A percentile compares a stretch with the other conserved stretches of the same genome.
phyloP scores from a whole-genome alignment of 306 rosid genomes.

The Begonia masoniana region DNA sequence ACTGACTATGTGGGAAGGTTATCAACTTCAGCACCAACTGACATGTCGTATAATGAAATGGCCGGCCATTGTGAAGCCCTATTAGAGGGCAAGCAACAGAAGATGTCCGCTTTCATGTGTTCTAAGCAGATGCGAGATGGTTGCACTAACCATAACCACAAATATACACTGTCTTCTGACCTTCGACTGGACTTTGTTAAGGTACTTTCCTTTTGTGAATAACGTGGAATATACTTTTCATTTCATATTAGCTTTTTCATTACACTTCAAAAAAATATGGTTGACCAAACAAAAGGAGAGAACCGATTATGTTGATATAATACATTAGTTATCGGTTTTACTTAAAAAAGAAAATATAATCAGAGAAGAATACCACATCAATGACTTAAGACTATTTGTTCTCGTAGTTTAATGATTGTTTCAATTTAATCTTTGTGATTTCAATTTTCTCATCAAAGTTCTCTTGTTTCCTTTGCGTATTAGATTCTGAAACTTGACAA shows the following conservation, averaged over 20 bases:
- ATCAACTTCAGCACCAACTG: slow-evolving; percentile 41
- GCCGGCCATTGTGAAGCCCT: slow-evolving; percentile 76
- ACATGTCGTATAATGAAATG: slow-evolving; percentile 78
- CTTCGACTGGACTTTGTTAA: slow-evolving; percentile 15
- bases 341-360: no score
- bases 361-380: no score
- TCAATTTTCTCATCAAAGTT: no score
- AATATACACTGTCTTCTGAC: slow-evolving; percentile 14
- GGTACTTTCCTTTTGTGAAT: slow-evolving; percentile 25
- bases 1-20: slow-evolving; percentile 49
- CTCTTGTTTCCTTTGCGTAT: neutral
- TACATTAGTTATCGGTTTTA: no score
- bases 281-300: neutral
- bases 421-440: no score
- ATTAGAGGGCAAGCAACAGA: slow-evolving; percentile 55
- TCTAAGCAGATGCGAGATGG: slow-evolving; percentile 22
- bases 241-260: no score
- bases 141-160: slow-evolving; percentile 20
- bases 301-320: no score
- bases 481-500: slow-evolving; percentile 8
- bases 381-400: no score
- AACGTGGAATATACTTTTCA: neutral
- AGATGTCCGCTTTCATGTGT: slow-evolving; percentile 42
- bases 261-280: neutral
- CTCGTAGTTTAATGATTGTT: no score